phyloP scores from a whole-genome alignment of 805 yeast genomes.

The Candida tibetensis region DNA sequence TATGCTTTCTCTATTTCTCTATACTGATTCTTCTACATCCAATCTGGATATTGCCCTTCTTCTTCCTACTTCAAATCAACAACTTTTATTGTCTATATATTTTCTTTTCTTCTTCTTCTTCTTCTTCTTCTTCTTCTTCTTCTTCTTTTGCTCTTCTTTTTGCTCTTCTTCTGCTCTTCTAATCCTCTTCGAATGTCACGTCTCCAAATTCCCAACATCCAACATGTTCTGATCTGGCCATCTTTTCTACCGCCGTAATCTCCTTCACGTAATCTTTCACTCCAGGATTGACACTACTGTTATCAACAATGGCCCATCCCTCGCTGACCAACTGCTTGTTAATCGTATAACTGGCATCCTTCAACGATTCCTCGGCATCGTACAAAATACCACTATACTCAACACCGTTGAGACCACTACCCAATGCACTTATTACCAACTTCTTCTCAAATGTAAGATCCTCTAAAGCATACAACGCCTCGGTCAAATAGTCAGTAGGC shows the following conservation, averaged over 20 bases:
- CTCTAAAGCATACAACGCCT: conserved; percentile 53
- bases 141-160: too few species aligned
- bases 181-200: conserved; percentile 55
- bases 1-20: too few species aligned
- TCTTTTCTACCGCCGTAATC: conserved; percentile 42
- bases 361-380: conserved; percentile 53
- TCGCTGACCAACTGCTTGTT: conserved; percentile 56
- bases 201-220: conserved; percentile 83
- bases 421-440: conserved; percentile 53
- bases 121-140: neutral
- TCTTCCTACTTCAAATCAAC: too few species aligned
- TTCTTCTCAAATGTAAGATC: conserved; percentile 51
- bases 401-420: conserved; percentile 35
- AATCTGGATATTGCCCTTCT: too few species aligned
- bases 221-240: conserved; percentile 47
- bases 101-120: neutral
- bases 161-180: neutral
- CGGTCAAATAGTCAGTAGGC: conserved; percentile 53
- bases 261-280: conserved; percentile 34
- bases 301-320: conserved; percentile 60
- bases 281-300: conserved; percentile 18
- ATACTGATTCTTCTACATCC: too few species aligned
- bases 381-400: conserved; percentile 54
- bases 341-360: conserved; percentile 55
- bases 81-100: neutral